Evolutionary conservation across 1,284 basidiomycete species (phyloP).

Genomic region (Ganoderma sp.): DNA sequence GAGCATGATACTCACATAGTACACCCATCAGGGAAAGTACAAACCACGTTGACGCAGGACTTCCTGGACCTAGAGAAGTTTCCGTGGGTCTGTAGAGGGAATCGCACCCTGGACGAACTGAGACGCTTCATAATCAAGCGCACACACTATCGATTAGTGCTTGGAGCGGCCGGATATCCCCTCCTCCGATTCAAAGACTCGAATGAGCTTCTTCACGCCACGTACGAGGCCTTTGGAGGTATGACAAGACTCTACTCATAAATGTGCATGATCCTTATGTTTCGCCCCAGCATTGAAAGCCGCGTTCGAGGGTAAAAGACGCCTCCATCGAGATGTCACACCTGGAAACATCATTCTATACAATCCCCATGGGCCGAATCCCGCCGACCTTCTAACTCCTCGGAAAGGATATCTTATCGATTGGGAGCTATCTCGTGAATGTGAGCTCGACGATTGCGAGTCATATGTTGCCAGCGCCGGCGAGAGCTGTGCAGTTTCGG

Average conservation of each 20-base stretch:
- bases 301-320: slow-evolving; percentile 5
- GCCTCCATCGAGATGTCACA: slow-evolving; percentile 25
- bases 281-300: slow-evolving; percentile 10
- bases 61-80: too few relatives aligned
- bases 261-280: neutral
- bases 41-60: slow-evolving; percentile 11
- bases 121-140: neutral
- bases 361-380: too few relatives aligned
- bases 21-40: neutral
- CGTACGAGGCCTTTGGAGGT: slow-evolving; percentile 17
- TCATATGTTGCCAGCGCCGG: too few relatives aligned
- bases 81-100: slow-evolving; percentile 3
- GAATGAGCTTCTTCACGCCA: slow-evolving; percentile 17
- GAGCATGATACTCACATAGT: neutral
- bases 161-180: slow-evolving; percentile 17
- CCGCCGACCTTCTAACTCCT: too few relatives aligned
- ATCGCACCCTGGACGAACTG: too few relatives aligned
- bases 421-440: too few relatives aligned
- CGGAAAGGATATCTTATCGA: slow-evolving; percentile 22
- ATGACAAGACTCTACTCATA: too few relatives aligned
- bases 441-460: too few relatives aligned
- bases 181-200: slow-evolving; percentile 16
- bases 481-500: too few relatives aligned
- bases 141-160: slow-evolving; percentile 18
- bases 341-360: slow-evolving; percentile 23